These are phyloP conservation scores for Penicillium waksmanii DNA, from an alignment of 495 filamentous ascomycete species.

Conservation along the genomic window DNA sequence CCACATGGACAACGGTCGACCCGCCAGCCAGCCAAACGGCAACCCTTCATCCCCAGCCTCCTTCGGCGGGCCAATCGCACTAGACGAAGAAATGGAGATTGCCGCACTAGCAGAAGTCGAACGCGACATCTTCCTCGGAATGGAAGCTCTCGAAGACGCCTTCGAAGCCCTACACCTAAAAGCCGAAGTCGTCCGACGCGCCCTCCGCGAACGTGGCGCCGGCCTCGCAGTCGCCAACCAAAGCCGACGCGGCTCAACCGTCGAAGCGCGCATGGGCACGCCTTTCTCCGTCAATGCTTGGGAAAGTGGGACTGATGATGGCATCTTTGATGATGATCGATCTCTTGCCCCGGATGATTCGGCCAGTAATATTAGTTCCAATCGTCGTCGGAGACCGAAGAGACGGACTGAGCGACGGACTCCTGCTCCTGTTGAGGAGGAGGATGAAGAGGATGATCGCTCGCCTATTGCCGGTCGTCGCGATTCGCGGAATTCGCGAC, in stretches of 20 bases:
- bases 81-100: constrained; percentile 96
- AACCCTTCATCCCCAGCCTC: constrained; percentile 40
- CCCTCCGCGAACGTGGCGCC: constrained; percentile 77
- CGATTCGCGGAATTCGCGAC: constrained; percentile 31
- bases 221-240: constrained; percentile 80
- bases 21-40: constrained; percentile 44
- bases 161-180: constrained; percentile 89
- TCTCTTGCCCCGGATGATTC: constrained; percentile 74
- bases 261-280: constrained; percentile 60
- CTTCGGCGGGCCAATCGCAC: constrained; percentile 69
- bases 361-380: constrained; percentile 87
- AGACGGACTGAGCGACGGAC: constrained; percentile 73
- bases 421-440: constrained; percentile 84
- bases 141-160: constrained; percentile 93
- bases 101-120: constrained; percentile 87
- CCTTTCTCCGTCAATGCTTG: constrained; percentile 52
- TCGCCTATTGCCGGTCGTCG: constrained; percentile 31
- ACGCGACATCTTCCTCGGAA: constrained; percentile 86
- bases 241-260: constrained; percentile 60
- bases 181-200: constrained; percentile 78
- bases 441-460: constrained; percentile 61
- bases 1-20: constrained; percentile 41
- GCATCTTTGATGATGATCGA: constrained; percentile 58
- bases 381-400: constrained; percentile 70
- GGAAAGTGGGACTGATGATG: constrained; percentile 63